Evolutionary conservation across 1,284 basidiomycete genomes (phyloP).

Genomic region (Boletus semigastroideus): DNA sequence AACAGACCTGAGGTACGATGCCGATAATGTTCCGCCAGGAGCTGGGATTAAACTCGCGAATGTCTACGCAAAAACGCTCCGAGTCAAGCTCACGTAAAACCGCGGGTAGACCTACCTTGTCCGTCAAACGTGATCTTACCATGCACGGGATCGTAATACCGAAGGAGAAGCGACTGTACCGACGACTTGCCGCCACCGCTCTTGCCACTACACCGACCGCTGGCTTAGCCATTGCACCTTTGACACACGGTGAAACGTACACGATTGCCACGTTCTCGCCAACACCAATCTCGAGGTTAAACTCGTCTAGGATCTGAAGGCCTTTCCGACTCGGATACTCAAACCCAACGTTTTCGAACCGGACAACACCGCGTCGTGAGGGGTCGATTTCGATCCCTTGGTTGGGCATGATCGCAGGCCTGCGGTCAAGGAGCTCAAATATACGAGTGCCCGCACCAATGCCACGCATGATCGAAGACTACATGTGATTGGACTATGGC

Average conservation of each 20-base stretch:
- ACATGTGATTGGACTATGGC: background rate
- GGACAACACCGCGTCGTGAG: slow-evolving; percentile 62
- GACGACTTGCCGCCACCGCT: slow-evolving; percentile 93
- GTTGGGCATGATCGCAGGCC: slow-evolving; percentile 67
- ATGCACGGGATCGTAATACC: slow-evolving; percentile 89
- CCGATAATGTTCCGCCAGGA: slow-evolving; percentile 89
- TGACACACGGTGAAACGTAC: slow-evolving; percentile 43
- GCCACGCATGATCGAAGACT: slow-evolving; percentile 86
- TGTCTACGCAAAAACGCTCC: slow-evolving; percentile 47
- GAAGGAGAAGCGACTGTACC: slow-evolving; percentile 82
- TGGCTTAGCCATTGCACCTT: background rate
- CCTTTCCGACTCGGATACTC: slow-evolving; percentile 85
- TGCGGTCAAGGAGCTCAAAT: slow-evolving; percentile 88
- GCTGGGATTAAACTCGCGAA: slow-evolving; percentile 77
- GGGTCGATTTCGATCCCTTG: slow-evolving; percentile 57
- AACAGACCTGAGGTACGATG: slow-evolving; percentile 73
- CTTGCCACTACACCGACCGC: slow-evolving; percentile 57
- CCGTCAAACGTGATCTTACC: slow-evolving; percentile 87
- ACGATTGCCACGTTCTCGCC: slow-evolving; percentile 92
- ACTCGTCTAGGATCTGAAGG: slow-evolving; percentile 75
- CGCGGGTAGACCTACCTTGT: slow-evolving; percentile 53
- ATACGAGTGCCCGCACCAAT: slow-evolving; percentile 92
- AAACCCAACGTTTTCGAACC: slow-evolving; percentile 81
- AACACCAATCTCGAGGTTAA: slow-evolving; percentile 74
- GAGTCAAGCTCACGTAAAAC: slow-evolving; percentile 2